phyloP scores from a whole-genome alignment of 306 rosid species.

The Trifolium repens region DNA sequence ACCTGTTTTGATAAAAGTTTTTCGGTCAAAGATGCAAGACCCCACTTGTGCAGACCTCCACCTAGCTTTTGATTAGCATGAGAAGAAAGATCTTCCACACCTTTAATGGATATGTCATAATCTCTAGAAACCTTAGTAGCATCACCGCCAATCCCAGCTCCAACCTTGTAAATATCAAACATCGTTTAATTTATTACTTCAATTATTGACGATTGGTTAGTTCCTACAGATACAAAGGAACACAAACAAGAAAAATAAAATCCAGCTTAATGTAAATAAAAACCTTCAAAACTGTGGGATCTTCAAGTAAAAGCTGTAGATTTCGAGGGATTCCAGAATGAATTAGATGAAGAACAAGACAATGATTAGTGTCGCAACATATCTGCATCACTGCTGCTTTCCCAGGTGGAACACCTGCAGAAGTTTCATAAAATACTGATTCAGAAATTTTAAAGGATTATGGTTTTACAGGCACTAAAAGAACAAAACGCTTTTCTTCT shows the following conservation, averaged over 20 bases:
- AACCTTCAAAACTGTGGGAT: slow-evolving; percentile 73
- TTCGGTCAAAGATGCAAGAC: slow-evolving; percentile 80
- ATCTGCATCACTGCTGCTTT: slow-evolving; percentile 93
- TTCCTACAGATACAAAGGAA: slow-evolving; percentile 12
- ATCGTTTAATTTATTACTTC: slow-evolving; percentile 15
- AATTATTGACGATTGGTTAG: slow-evolving; percentile 1
- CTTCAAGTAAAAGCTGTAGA: slow-evolving; percentile 74
- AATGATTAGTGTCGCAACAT: slow-evolving; percentile 58
- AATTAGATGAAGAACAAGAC: slow-evolving; percentile 81
- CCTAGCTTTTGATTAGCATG: slow-evolving; percentile 77
- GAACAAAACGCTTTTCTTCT: slow-evolving; percentile 3
- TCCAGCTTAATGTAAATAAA: slow-evolving; percentile 30
- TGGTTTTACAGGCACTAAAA: slow-evolving; percentile 13
- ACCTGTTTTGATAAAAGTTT: slow-evolving; percentile 78
- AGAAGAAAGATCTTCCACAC: slow-evolving; percentile 69
- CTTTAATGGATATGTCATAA: slow-evolving; percentile 63
- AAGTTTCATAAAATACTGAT: slow-evolving; percentile 34
- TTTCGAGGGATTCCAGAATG: slow-evolving; percentile 85
- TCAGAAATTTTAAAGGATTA: slow-evolving; percentile 24
- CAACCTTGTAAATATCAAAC: slow-evolving; percentile 62
- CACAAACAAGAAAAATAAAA: background rate
- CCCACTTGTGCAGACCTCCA: slow-evolving; percentile 53
- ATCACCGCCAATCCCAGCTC: slow-evolving; percentile 74
- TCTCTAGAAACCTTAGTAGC: slow-evolving; percentile 79
- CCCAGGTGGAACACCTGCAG: slow-evolving; percentile 77